Conservation (phyloP, 805 yeast genomes). For the Candida dajiaensis region DNA sequence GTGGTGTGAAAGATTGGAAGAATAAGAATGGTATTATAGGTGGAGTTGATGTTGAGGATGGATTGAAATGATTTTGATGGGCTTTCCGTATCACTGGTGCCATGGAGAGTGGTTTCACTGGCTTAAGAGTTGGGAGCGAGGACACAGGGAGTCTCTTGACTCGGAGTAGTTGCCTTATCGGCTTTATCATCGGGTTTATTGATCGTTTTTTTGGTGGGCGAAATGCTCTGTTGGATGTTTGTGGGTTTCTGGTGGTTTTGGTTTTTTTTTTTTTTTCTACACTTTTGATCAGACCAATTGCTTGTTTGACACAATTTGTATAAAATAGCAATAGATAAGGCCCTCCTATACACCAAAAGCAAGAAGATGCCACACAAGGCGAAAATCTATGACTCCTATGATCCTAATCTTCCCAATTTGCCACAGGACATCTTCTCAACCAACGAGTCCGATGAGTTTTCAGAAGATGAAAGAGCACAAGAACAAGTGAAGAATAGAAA, state of each 20-base stretch:
- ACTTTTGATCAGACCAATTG: too few relatives aligned
- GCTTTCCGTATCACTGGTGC: not conserved
- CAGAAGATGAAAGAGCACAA: conserved; percentile 10
- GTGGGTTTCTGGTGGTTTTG: too few relatives aligned
- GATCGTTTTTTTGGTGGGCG: not conserved
- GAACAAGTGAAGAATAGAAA: not conserved
- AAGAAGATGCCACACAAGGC: not conserved
- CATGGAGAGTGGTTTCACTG: not conserved
- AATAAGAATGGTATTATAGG: not conserved
- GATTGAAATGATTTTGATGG: not conserved
- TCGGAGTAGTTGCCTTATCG: not conserved
- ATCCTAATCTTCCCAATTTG: conserved; percentile 34
- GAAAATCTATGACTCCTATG: conserved; percentile 33
- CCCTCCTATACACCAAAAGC: too few relatives aligned
- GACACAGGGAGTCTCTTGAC: not conserved
- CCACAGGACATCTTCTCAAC: conserved; percentile 24
- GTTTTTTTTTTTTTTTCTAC: too few relatives aligned
- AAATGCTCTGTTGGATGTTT: too few relatives aligned
- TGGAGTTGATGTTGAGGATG: conserved; percentile 1
- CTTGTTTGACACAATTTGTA: not conserved
- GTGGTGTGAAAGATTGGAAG: not conserved
- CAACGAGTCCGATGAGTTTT: conserved; percentile 21
- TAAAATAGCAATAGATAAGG: too few relatives aligned
- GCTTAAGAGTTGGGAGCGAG: not conserved
- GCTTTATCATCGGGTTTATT: not conserved